Evolutionary conservation across 306 rosid genomes (phyloP), one percentile per base, ranked within the genome.

Genomic region (Acmispon strigosus): DNA sequence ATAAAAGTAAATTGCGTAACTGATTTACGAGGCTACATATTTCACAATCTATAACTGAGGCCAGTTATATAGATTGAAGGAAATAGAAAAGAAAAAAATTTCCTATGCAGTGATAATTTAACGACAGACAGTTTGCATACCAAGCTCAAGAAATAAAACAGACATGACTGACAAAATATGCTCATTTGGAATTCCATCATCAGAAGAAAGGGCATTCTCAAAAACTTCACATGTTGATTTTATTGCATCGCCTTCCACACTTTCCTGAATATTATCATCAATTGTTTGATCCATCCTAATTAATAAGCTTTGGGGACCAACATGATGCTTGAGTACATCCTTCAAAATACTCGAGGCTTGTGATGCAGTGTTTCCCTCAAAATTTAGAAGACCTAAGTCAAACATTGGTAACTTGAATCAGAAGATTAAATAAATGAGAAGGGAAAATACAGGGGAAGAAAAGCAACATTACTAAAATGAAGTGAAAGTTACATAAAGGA

Each of bases 131-230:
- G 66, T 56, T 62, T 32, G 56, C 86, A 11, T 80, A 94, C 98
- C 95, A 10, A 94, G 87, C 80, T 86, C 86, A 36, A 87, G 83
- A 78, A 90, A 89, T 74, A 94, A 67, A 75, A 86, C 83, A 72
- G 97, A 86, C 67, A 87, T 81, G 69, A 87, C 95, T 1, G 78
- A 86, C 81, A 90, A 65, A 65, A 87, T 66, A 75, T 83, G 86
- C 79, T 89, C 88, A 42, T 86, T 84, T 47, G 90, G 88, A 72
- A 75, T 67, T 75, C 87, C 93, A 83, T 82, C 83, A 75, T 43
- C 72, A 61, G 61, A 73, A 65, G 81, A 66, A 66, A 94, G 83
- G 63, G 74, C 70, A 68, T 76, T 81, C 82, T 90, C 94, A 75
- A 89, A 86, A 75, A 81, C 76, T 50, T 76, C 69, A 78, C 97